Percentiles rank a stretch among this genome's conserved stretches.
Evolutionary conservation across 1,284 basidiomycete genomes (phyloP).

Genomic region (Ceratorhiza oryzae-sativae): DNA sequence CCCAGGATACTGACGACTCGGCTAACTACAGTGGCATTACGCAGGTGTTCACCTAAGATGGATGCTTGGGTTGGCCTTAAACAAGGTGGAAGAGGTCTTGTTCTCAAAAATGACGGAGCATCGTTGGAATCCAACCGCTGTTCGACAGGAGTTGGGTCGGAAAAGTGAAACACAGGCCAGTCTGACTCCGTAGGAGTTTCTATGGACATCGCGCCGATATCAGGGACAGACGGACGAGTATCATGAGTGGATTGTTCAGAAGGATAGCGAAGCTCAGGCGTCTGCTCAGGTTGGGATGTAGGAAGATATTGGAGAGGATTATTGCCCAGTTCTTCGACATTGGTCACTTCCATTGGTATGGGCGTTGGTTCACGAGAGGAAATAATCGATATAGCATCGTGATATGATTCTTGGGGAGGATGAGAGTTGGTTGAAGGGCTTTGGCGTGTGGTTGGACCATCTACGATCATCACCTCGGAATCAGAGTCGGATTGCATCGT

Average conservation of each 20-base stretch:
- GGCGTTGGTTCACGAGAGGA: not conserved
- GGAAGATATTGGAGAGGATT: not conserved
- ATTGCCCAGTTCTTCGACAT: not conserved
- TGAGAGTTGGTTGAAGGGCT: not conserved
- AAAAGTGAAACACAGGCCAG: constrained; percentile 7
- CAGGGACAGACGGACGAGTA: not conserved
- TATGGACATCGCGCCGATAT: not conserved
- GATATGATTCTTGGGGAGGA: not conserved
- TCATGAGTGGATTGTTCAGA: not conserved
- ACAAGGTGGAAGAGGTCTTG: constrained; percentile 2
- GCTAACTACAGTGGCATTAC: not conserved
- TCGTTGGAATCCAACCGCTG: not conserved
- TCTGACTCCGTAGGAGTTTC: not conserved
- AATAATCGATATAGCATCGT: not conserved
- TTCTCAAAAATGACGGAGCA: not conserved
- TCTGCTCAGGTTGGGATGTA: not conserved
- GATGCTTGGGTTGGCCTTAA: not conserved
- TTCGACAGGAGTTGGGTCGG: not conserved
- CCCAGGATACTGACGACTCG: constrained; percentile 3
- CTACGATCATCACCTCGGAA: constrained; percentile 1
- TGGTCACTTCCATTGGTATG: not conserved
- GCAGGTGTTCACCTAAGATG: constrained; percentile 8
- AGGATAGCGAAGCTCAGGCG: constrained; percentile 1
- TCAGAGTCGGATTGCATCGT: constrained; percentile 1
- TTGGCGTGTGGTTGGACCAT: not conserved